These are phyloP conservation scores for Harringtonia lauricola DNA, from an alignment of 2,329 filamentous ascomycete species.

Conservation along the genomic window DNA sequence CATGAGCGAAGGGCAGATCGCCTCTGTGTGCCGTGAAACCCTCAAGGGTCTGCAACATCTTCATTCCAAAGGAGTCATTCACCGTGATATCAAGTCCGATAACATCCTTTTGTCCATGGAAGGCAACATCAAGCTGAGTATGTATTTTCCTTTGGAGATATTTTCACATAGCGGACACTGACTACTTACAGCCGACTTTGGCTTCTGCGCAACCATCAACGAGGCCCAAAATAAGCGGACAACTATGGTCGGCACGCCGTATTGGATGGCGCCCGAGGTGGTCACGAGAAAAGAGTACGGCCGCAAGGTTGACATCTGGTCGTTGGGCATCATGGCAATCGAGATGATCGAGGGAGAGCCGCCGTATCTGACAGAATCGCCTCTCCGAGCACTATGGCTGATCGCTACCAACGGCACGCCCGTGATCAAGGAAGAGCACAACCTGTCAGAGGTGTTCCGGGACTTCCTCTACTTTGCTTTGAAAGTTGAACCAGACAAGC, in stretches of 20 bases:
- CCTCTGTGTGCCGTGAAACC: constrained; percentile 88
- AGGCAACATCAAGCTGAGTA: constrained; percentile 95
- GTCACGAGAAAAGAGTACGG: constrained; percentile 97
- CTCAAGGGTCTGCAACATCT: constrained; percentile 86
- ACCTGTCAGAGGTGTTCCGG: constrained; percentile 68
- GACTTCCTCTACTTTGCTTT: constrained; percentile 90
- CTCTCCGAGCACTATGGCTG: constrained; percentile 82
- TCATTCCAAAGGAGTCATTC: constrained; percentile 95
- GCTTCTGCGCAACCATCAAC: constrained; percentile 97
- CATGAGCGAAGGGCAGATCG: constrained; percentile 96
- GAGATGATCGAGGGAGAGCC: constrained; percentile 99
- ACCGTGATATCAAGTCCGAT: constrained; percentile 98
- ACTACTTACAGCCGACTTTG: constrained; percentile 67
- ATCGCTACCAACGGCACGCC: constrained; percentile 97
- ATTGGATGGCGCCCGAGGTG: constrained; percentile 99
- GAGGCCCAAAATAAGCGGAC: constrained; percentile 94
- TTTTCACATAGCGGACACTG: not conserved
- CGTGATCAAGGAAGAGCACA: constrained; percentile 84
- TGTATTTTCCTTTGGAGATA: constrained; percentile 23
- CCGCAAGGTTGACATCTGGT: constrained; percentile 98
- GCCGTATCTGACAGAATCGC: constrained; percentile 91
- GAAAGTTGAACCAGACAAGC: constrained; percentile 94
- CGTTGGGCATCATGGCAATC: constrained; percentile 96
- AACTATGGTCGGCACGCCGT: constrained; percentile 97
- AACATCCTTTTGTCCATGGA: constrained; percentile 91